Conservation (phyloP, 2,329 filamentous ascomycete species). For the Exophiala phaeomuriformis region DNA sequence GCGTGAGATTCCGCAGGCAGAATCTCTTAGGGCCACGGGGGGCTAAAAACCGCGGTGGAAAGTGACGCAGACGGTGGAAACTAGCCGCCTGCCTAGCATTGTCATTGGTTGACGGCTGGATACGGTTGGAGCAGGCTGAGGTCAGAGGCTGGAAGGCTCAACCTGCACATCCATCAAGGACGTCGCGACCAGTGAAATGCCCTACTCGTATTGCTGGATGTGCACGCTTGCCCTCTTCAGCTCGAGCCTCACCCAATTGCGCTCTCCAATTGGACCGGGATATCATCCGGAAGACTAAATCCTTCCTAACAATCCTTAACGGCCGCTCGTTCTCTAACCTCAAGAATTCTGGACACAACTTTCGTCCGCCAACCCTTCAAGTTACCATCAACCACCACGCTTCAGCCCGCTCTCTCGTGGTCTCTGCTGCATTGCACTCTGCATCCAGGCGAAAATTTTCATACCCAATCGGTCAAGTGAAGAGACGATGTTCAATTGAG, state of each 20-base stretch:
- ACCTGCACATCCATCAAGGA: neutral
- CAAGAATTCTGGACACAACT: too few species aligned
- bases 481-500: too few species aligned
- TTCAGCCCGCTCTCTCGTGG: neutral
- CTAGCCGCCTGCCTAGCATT: neutral
- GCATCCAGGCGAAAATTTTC: too few species aligned
- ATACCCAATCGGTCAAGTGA: too few species aligned
- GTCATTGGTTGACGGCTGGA: neutral
- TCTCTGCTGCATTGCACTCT: neutral
- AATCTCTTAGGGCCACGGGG: neutral
- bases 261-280: conserved; percentile 8
- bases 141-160: neutral
- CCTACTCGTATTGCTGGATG: too few species aligned
- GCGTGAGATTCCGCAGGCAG: neutral
- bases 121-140: neutral
- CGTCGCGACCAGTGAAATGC: too few species aligned
- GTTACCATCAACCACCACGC: too few species aligned
- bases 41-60: conserved; percentile 1
- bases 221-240: neutral
- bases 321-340: too few species aligned
- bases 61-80: conserved; percentile 16
- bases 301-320: conserved; percentile 3
- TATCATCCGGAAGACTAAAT: conserved; percentile 14
- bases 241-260: neutral
- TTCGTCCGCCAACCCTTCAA: too few species aligned